These are phyloP conservation scores for Dillenia suffruticosa DNA, from an alignment of 164 flowering plant species.

Conservation along the genomic window DNA sequence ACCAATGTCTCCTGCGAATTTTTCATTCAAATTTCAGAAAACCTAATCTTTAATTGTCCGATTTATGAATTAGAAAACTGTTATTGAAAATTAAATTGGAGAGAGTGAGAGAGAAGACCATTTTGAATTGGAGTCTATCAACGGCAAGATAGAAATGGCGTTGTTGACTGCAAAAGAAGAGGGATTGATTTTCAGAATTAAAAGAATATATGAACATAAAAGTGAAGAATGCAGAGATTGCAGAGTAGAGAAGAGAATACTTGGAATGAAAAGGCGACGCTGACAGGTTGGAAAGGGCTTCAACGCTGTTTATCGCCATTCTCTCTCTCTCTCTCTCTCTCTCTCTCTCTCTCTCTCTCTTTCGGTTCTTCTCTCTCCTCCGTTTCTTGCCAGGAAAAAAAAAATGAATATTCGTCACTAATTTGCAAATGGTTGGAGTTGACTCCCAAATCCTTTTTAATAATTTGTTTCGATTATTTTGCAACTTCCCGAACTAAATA, in stretches of 20 bases:
- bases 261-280: slow-evolving; percentile 18
- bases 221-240: neutral
- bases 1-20: slow-evolving; percentile 71
- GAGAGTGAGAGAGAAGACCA: slow-evolving; percentile 33
- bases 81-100: neutral
- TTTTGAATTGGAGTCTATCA: slow-evolving; percentile 79
- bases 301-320: too few species aligned
- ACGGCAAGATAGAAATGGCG: slow-evolving; percentile 94
- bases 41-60: too few species aligned
- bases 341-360: too few species aligned
- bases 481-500: too few species aligned
- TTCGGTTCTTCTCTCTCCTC: too few species aligned
- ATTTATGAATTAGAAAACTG: neutral
- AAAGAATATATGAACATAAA: neutral
- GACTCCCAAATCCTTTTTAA: too few species aligned
- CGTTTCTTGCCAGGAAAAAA: too few species aligned
- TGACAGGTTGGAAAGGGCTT: slow-evolving; percentile 2
- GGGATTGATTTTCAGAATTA: neutral
- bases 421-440: too few species aligned
- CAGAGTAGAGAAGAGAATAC: neutral
- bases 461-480: too few species aligned
- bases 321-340: too few species aligned
- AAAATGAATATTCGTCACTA: too few species aligned
- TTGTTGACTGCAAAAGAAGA: slow-evolving; percentile 36
- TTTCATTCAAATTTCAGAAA: neutral